Conservation (phyloP, 805 yeast species). For the Teunomyces stri region DNA sequence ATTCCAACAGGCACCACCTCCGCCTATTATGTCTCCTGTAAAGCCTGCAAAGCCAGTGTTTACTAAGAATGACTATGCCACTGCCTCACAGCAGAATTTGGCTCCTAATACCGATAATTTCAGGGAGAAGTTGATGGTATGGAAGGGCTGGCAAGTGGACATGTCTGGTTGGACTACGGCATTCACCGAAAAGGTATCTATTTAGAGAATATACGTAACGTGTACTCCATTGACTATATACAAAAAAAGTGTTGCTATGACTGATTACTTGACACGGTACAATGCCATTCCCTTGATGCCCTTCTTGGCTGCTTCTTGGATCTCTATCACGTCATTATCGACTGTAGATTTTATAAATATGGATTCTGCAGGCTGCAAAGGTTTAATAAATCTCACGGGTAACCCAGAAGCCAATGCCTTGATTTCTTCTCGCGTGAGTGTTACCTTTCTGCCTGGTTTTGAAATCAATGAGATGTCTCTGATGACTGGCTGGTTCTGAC, state of each 20-base stretch:
- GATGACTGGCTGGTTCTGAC: slow-evolving; percentile 75
- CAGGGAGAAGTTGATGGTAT: slow-evolving; percentile 58
- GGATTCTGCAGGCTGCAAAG: slow-evolving; percentile 86
- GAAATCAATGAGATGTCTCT: slow-evolving; percentile 69
- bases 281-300: slow-evolving; percentile 73
- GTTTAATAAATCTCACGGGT: slow-evolving; percentile 69
- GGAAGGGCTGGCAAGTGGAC: slow-evolving; percentile 86
- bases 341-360: slow-evolving; percentile 58
- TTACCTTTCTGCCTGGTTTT: slow-evolving; percentile 78
- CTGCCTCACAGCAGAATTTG: slow-evolving; percentile 21
- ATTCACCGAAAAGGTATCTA: slow-evolving; percentile 31
- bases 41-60: slow-evolving; percentile 29
- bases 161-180: slow-evolving; percentile 82
- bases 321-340: slow-evolving; percentile 56
- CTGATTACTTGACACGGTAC: slow-evolving; percentile 61
- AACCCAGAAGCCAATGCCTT: slow-evolving; percentile 73
- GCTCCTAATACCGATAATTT: slow-evolving; percentile 44
- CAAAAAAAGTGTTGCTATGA: slow-evolving; percentile 4
- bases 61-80: slow-evolving; percentile 31
- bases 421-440: slow-evolving; percentile 61
- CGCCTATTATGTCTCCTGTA: slow-evolving; percentile 8
- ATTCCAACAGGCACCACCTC: slow-evolving; percentile 3
- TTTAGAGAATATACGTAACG: slow-evolving; percentile 14
- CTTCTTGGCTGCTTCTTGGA: slow-evolving; percentile 82
- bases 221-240: slow-evolving; percentile 7